Evolutionary conservation across 495 filamentous ascomycete genomes (phyloP), one percentile per base, ranked within the genome.

Genomic region (Trichoderma reesei): DNA sequence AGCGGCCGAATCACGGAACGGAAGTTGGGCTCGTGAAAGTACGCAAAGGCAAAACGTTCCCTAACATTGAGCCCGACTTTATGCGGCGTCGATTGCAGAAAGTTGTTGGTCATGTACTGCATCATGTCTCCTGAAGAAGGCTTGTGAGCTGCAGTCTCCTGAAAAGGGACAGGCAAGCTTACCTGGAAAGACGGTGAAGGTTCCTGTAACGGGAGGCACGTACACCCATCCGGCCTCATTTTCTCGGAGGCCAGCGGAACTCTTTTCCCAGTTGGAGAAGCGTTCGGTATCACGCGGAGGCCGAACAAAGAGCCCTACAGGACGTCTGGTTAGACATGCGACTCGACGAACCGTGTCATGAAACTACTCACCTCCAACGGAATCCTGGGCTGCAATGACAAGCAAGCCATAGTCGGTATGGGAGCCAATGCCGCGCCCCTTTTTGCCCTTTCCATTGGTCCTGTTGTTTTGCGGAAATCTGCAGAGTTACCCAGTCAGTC

Each of bases 21-120:
- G 65, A 80, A 80, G 70, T 70, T 77, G 3, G 77, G 77, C 65
- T 80, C 77, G 66, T 80, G 77, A 67, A 80, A 80, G 67, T 80
- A 78, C 4, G 77, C 77, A 54, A 75, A 72, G 0, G 73, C 68
- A 62, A 71, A 79, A 1, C 76, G 72, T 66, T 78, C 75, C 11
- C 72, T 67, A 1, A 72, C 76, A 66, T 79, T 78, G 44, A 79
- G 72, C 14, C 74, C 77, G 51, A 79, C 76, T 68, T 79, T 79
- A 73, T 78, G 77, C 14, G 75, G 75, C 0, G 76, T 79, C 13
- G 77, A 76, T 3, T 67, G 73, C 18, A 79, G 71, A 62, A 69
- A 72, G 65, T 70, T 68, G 60, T 68, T 67, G 54, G 76, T 79
- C 38, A 79, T 64, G 65, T 77, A 78, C 64, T 78, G 77, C 76